These are phyloP conservation scores for Camellia lanceoleosa DNA, from an alignment of 148 eudicot genomes.

Conservation along the genomic window DNA sequence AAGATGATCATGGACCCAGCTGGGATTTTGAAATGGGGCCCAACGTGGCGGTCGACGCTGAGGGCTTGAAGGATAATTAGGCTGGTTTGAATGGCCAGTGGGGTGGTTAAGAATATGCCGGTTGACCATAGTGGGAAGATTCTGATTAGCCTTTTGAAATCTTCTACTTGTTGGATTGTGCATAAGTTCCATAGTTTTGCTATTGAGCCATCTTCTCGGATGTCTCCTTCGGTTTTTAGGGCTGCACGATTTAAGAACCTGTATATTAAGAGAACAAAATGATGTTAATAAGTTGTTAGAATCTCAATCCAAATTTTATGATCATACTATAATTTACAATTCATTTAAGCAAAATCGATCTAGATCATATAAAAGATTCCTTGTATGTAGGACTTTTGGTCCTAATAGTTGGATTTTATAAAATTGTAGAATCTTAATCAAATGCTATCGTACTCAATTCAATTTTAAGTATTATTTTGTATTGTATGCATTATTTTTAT, in stretches of 20 bases:
- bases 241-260: conserved; percentile 55
- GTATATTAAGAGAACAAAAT: not conserved
- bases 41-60: conserved; percentile 40
- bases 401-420: too few species aligned
- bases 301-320: not conserved
- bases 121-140: conserved; percentile 73
- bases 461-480: too few species aligned
- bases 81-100: conserved; percentile 46
- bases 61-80: conserved; percentile 56
- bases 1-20: conserved; percentile 35
- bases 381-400: too few species aligned
- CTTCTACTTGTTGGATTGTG: conserved; percentile 40
- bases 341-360: too few species aligned
- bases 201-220: conserved; percentile 21
- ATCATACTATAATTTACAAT: too few species aligned
- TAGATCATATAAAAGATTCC: too few species aligned
- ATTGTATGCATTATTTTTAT: too few species aligned
- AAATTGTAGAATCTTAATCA: too few species aligned
- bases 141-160: conserved; percentile 45
- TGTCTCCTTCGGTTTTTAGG: conserved; percentile 26
- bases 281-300: not conserved
- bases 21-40: conserved; percentile 37
- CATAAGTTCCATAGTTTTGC: conserved; percentile 37
- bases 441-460: too few species aligned
- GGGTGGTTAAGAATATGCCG: conserved; percentile 49